Evolutionary conservation across 2,329 filamentous ascomycete genomes (phyloP).

Genomic region (Sporothrix schenckii): DNA sequence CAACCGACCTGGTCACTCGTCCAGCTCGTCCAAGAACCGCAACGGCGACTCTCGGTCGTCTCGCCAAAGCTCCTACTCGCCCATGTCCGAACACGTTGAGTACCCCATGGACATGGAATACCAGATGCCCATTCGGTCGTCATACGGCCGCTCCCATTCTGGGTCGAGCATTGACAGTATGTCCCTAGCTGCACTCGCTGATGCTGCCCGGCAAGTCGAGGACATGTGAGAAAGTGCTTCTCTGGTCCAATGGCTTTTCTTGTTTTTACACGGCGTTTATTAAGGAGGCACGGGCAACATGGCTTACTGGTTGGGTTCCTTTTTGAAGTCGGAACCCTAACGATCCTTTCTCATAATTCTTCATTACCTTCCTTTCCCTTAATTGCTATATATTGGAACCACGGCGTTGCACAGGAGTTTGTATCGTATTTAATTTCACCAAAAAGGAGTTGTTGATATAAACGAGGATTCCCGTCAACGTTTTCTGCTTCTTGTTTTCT

Average conservation of each 20-base stretch:
- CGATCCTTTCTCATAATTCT: constrained; percentile 2
- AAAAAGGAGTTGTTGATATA: constrained; percentile 19
- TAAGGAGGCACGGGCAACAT: background rate
- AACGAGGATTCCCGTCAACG: constrained; percentile 15
- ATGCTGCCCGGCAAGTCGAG: constrained; percentile 27
- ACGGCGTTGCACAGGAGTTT: constrained; percentile 16
- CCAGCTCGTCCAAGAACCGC: constrained; percentile 40
- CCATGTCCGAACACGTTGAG: constrained; percentile 2
- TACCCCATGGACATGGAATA: constrained; percentile 10
- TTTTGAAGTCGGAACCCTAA: background rate
- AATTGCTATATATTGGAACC: constrained; percentile 7
- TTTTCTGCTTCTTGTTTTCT: background rate
- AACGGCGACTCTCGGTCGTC: constrained; percentile 11
- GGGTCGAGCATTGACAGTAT: constrained; percentile 25
- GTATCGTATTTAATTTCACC: background rate
- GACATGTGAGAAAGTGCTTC: constrained; percentile 28
- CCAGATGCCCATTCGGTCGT: constrained; percentile 16
- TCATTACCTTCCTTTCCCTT: background rate
- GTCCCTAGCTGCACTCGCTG: constrained; percentile 16
- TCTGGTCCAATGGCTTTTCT: background rate
- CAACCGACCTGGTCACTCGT: constrained; percentile 38
- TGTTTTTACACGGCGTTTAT: background rate
- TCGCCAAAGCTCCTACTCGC: constrained; percentile 13
- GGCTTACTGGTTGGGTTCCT: constrained; percentile 3
- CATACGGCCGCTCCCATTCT: constrained; percentile 6